Percentiles rank a stretch among this genome's conserved stretches.
These are phyloP conservation scores for Nitzschia inconspicua DNA, from an alignment of 108 stramenopile species.

Conservation along the genomic window DNA sequence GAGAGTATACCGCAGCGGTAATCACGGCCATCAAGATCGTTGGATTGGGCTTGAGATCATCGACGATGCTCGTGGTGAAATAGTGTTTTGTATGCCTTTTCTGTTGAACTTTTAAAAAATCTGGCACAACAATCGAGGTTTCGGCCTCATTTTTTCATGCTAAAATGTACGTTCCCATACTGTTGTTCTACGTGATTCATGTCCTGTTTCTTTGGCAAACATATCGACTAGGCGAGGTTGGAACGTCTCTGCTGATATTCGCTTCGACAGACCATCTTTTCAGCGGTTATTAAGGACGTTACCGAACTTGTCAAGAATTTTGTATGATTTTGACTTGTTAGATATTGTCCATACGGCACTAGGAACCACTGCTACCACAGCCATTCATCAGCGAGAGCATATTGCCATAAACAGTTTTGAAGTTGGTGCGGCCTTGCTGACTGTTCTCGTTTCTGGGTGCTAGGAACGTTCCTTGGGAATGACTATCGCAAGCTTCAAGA, in stretches of 20 bases:
- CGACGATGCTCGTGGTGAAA: background rate
- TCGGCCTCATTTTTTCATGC: background rate
- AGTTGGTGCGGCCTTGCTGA: slow-evolving; percentile 19
- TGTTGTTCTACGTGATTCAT: no score
- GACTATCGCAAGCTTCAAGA: background rate
- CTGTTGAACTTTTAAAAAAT: background rate
- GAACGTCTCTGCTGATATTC: no score
- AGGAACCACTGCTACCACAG: slow-evolving; percentile 28
- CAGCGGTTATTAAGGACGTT: no score
- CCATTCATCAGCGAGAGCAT: slow-evolving; percentile 19
- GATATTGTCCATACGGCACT: slow-evolving; percentile 26
- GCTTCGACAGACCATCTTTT: no score
- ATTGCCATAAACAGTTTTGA: slow-evolving; percentile 13
- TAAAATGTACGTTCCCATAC: no score
- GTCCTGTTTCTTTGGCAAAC: no score
- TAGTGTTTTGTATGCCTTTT: background rate
- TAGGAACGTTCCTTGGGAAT: background rate
- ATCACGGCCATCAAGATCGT: background rate
- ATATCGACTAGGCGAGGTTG: no score
- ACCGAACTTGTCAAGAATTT: no score
- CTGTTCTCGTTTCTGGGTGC: slow-evolving; percentile 14
- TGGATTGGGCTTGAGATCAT: background rate
- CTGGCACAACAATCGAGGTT: background rate
- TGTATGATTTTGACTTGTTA: slow-evolving; percentile 15
- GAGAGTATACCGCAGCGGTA: background rate